A percentile compares a stretch with the other conserved stretches of the same genome.
phyloP scores from a whole-genome alignment of 1,139 yeast genomes.

The Kurtzmaniella natalensis region DNA sequence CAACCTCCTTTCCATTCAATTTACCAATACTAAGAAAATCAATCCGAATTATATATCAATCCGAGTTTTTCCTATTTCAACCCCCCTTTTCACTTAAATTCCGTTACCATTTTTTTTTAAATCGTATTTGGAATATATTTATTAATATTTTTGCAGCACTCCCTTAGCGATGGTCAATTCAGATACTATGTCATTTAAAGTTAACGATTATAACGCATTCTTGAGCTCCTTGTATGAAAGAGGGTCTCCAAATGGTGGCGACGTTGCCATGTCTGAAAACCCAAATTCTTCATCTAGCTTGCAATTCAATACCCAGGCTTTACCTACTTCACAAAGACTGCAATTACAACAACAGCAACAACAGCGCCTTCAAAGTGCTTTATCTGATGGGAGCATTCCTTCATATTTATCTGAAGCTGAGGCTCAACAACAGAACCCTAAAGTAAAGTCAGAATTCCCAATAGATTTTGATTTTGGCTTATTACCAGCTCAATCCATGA shows the following conservation, averaged over 20 bases:
- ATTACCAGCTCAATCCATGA: conserved; percentile 8
- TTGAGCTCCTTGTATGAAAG: conserved; percentile 26
- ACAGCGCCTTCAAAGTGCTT: no score
- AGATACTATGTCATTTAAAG: conserved; percentile 23
- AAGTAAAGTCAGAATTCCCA: conserved; percentile 15
- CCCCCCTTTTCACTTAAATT: no score
- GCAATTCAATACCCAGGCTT: neutral
- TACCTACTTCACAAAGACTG: neutral
- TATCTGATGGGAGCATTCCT: neutral
- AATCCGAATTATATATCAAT: no score
- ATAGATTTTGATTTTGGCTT: conserved; percentile 32
- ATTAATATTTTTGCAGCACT: no score
- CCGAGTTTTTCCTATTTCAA: no score
- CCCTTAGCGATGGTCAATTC: no score
- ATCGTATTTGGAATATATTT: no score
- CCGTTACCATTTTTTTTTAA: no score
- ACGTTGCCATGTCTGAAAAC: conserved; percentile 7
- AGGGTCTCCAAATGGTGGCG: conserved; percentile 9
- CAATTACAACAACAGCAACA: conserved; percentile 6
- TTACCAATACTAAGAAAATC: no score
- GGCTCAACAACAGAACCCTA: conserved; percentile 4
- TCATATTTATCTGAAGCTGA: neutral
- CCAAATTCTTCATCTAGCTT: neutral
- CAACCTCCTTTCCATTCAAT: no score
- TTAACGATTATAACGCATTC: conserved; percentile 31